Evolutionary conservation across 2,329 filamentous ascomycete species (phyloP).

Genomic region (Ophiosphaerella herpotricha): DNA sequence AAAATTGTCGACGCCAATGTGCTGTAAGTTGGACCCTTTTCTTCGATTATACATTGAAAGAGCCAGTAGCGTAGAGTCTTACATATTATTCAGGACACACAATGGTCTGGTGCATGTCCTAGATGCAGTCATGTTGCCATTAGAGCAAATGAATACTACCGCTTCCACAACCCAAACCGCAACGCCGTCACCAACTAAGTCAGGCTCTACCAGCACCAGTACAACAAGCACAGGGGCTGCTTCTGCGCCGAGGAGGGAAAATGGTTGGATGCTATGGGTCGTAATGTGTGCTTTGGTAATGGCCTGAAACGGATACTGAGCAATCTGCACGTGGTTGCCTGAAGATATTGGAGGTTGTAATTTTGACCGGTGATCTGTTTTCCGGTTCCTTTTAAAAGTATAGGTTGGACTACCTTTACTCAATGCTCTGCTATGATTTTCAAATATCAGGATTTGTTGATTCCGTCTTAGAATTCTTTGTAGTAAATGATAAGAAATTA

Average conservation of each 20-base stretch:
- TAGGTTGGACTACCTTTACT: too few species aligned
- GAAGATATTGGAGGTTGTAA: too few species aligned
- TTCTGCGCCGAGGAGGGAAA: neutral
- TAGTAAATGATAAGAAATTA: too few species aligned
- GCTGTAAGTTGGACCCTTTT: slow-evolving; percentile 15
- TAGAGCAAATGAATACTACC: slow-evolving; percentile 18
- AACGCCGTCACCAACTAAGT: slow-evolving; percentile 9
- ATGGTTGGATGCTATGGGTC: neutral
- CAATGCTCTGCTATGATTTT: too few species aligned
- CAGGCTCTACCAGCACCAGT: neutral
- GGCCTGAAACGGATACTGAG: too few species aligned
- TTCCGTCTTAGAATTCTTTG: too few species aligned
- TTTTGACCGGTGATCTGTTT: too few species aligned
- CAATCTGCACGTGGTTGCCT: too few species aligned
- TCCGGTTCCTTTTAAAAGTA: too few species aligned
- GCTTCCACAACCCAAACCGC: slow-evolving; percentile 6
- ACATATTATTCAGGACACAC: slow-evolving; percentile 13
- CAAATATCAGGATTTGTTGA: too few species aligned
- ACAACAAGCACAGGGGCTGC: neutral
- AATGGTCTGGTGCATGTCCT: slow-evolving; percentile 28
- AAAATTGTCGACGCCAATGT: slow-evolving; percentile 28
- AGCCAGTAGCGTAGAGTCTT: neutral
- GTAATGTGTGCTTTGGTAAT: neutral
- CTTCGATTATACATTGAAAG: neutral
- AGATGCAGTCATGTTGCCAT: slow-evolving; percentile 23